phyloP scores from a whole-genome alignment of 305 asterid genomes.

The Coffea humblotiana region DNA sequence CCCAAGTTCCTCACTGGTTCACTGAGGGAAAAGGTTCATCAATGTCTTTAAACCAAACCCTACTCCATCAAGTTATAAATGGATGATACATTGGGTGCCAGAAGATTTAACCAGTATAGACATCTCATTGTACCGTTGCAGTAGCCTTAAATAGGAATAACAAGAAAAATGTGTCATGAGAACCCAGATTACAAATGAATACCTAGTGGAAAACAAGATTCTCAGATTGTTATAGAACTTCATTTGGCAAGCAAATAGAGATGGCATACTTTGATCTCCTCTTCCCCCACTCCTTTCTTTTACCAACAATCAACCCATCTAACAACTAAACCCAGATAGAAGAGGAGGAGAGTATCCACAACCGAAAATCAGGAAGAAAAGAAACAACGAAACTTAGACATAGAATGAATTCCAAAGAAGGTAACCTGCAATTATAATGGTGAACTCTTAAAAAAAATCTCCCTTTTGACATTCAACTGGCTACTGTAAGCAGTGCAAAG shows the following conservation, averaged over 20 bases:
- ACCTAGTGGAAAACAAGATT: background rate
- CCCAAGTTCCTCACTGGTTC: background rate
- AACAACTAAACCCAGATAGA: background rate
- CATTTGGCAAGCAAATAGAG: background rate
- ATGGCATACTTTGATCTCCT: background rate
- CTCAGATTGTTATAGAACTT: background rate
- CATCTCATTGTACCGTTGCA: background rate
- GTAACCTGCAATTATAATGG: no score
- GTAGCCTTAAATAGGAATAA: background rate
- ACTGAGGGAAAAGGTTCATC: background rate
- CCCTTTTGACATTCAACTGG: background rate
- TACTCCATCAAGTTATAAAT: background rate
- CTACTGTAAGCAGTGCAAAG: no score
- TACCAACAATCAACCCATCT: background rate
- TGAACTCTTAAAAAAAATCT: no score
- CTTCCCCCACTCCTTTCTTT: background rate
- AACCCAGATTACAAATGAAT: background rate
- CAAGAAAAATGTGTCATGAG: background rate
- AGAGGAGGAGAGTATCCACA: no score
- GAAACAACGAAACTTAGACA: no score
- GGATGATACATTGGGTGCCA: background rate
- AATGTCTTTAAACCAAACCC: background rate
- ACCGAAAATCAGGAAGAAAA: no score
- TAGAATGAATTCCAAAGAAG: no score
- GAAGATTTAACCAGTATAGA: background rate